A percentile compares a stretch with the other conserved stretches of the same genome.
Evolutionary conservation across 139 green algal species (phyloP).

Genomic region (Spirogloea muscicola): DNA sequence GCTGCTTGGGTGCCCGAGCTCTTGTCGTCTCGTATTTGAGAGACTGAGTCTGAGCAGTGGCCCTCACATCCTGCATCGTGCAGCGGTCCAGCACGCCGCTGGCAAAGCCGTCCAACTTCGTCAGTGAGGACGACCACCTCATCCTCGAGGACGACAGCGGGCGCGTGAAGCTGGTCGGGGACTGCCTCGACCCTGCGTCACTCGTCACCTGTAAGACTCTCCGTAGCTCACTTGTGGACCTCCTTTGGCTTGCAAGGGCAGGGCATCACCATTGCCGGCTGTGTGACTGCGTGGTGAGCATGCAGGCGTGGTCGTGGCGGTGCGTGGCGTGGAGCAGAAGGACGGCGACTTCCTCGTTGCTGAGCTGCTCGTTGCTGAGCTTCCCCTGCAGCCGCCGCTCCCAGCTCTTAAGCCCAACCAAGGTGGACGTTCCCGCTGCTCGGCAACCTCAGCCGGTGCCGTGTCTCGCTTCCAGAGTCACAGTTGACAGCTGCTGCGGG

Average conservation of each 20-base stretch:
- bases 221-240: not conserved
- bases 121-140: constrained; percentile 69
- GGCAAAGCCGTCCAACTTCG: constrained; percentile 55
- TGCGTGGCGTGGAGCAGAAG: constrained; percentile 57
- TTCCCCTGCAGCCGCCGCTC: constrained; percentile 19
- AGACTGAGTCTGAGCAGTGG: not conserved
- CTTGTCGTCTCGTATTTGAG: not conserved
- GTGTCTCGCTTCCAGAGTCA: too few species aligned
- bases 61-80: not conserved
- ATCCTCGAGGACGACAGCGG: constrained; percentile 92
- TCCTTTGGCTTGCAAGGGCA: not conserved
- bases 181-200: constrained; percentile 48
- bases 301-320: constrained; percentile 71
- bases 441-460: too few species aligned
- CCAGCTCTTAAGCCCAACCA: too few species aligned
- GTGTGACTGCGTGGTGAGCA: not conserved
- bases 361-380: constrained; percentile 27
- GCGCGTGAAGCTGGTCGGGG: constrained; percentile 67
- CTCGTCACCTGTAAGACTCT: constrained; percentile 63
- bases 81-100: constrained; percentile 21
- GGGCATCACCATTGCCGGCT: too few species aligned
- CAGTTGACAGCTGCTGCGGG: too few species aligned
- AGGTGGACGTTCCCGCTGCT: too few species aligned
- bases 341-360: constrained; percentile 44
- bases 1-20: not conserved